These are phyloP conservation scores for Solanum arcanum DNA, from an alignment of 257 asterid genomes.

Conservation along the genomic window DNA sequence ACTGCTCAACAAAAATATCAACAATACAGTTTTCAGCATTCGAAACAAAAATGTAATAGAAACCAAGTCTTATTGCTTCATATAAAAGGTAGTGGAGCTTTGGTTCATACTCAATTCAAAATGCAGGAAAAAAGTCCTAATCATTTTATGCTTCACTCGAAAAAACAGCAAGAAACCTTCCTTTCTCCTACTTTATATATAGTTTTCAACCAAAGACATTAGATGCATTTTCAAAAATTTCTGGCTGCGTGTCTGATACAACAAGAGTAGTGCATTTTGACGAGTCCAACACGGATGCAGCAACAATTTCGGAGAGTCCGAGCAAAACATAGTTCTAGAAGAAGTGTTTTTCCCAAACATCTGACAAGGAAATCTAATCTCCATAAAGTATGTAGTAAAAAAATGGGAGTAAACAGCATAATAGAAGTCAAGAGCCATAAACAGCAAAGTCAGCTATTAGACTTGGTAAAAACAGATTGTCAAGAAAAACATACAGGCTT, in stretches of 20 bases:
- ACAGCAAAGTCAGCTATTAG: background rate
- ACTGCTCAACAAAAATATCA: background rate
- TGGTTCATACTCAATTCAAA: background rate
- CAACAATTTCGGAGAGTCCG: no score
- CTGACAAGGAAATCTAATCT: background rate
- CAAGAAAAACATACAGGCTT: constrained; percentile 51
- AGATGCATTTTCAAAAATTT: background rate
- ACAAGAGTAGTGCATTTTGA: no score
- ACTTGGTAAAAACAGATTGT: background rate
- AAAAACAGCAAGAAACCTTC: background rate
- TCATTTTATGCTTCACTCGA: background rate
- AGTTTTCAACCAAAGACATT: background rate
- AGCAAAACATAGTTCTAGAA: no score
- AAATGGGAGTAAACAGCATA: background rate
- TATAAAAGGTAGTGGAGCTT: background rate
- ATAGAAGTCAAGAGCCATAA: background rate
- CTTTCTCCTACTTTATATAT: background rate
- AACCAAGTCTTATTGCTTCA: background rate
- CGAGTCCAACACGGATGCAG: no score
- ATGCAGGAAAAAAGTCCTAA: background rate
- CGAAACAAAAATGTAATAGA: background rate
- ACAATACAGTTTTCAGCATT: background rate
- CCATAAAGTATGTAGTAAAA: no score
- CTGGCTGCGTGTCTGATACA: no score
- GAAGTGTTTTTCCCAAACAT: no score